phyloP scores from a whole-genome alignment of 257 asterid species.

The Primulina tabacum region DNA sequence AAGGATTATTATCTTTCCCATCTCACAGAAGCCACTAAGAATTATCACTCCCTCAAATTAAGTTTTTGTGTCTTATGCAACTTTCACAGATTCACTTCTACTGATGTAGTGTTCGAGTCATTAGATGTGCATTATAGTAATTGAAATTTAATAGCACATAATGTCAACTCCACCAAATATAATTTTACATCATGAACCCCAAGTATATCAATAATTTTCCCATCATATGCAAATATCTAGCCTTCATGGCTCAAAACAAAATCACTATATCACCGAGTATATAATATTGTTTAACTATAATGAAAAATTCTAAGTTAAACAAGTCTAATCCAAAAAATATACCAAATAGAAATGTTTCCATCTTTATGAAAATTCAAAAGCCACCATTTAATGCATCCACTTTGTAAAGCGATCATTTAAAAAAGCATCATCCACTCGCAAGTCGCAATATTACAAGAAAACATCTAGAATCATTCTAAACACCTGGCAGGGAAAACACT shows the following conservation, averaged over 20 bases:
- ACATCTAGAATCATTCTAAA: slow-evolving; percentile 23
- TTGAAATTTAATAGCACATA: slow-evolving; percentile 7
- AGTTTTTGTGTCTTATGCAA: slow-evolving; percentile 18
- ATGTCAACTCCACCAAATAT: neutral
- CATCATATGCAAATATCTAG: slow-evolving; percentile 13
- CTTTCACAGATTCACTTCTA: slow-evolving; percentile 7
- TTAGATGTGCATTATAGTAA: neutral
- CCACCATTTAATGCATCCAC: slow-evolving; percentile 11
- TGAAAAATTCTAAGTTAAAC: neutral
- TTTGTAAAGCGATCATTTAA: slow-evolving; percentile 1
- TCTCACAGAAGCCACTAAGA: slow-evolving; percentile 17
- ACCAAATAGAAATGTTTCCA: slow-evolving; percentile 5
- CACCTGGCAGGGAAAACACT: slow-evolving; percentile 97
- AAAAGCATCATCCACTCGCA: slow-evolving; percentile 6
- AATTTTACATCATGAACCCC: slow-evolving; percentile 1
- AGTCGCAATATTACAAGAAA: slow-evolving; percentile 13
- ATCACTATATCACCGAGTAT: neutral
- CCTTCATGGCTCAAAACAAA: slow-evolving; percentile 13
- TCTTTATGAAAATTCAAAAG: slow-evolving; percentile 2
- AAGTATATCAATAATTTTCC: slow-evolving; percentile 11
- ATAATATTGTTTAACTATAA: neutral
- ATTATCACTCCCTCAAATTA: neutral
- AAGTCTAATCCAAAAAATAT: slow-evolving; percentile 15
- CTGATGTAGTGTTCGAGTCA: neutral
- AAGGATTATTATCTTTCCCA: neutral